Evolutionary conservation across 2,329 filamentous ascomycete genomes (phyloP).

Genomic region (Alternaria angustiovoidea): DNA sequence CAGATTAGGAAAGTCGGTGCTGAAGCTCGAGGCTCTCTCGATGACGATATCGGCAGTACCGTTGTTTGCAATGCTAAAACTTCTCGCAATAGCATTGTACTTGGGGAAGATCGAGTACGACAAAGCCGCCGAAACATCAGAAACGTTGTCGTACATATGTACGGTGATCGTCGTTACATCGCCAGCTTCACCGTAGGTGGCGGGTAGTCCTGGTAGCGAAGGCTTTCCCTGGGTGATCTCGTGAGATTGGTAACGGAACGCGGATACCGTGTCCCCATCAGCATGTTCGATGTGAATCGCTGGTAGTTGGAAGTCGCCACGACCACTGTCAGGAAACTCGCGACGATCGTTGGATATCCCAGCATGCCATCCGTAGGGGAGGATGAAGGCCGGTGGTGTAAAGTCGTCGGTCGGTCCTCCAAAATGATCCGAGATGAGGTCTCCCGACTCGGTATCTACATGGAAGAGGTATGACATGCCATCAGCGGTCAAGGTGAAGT

Average conservation of each 20-base stretch:
- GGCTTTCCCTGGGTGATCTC: slow-evolving; percentile 66
- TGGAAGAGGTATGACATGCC: slow-evolving; percentile 70
- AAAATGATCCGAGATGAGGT: slow-evolving; percentile 69
- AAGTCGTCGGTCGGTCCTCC: slow-evolving; percentile 65
- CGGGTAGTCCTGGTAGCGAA: slow-evolving; percentile 63
- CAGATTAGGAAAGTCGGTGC: slow-evolving; percentile 66
- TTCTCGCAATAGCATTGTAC: slow-evolving; percentile 68
- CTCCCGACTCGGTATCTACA: slow-evolving; percentile 63
- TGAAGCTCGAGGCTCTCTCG: slow-evolving; percentile 67
- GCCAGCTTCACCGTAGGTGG: slow-evolving; percentile 64
- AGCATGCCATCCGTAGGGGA: slow-evolving; percentile 63
- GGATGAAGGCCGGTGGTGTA: slow-evolving; percentile 53
- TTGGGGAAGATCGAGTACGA: slow-evolving; percentile 70
- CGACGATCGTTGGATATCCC: slow-evolving; percentile 62
- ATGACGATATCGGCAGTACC: slow-evolving; percentile 62
- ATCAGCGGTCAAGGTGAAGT: slow-evolving; percentile 65
- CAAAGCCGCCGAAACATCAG: slow-evolving; percentile 65
- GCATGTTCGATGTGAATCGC: slow-evolving; percentile 68
- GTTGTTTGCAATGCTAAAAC: slow-evolving; percentile 68
- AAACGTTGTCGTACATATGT: slow-evolving; percentile 66
- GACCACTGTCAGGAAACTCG: slow-evolving; percentile 70
- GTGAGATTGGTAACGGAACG: slow-evolving; percentile 66
- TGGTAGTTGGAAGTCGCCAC: slow-evolving; percentile 69
- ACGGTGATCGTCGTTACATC: slow-evolving; percentile 68
- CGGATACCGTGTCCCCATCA: slow-evolving; percentile 66